Evolutionary conservation across 23 red algal genomes (phyloP), one percentile per base, ranked within the genome.

Genomic region (Gracilaria gracilis): DNA sequence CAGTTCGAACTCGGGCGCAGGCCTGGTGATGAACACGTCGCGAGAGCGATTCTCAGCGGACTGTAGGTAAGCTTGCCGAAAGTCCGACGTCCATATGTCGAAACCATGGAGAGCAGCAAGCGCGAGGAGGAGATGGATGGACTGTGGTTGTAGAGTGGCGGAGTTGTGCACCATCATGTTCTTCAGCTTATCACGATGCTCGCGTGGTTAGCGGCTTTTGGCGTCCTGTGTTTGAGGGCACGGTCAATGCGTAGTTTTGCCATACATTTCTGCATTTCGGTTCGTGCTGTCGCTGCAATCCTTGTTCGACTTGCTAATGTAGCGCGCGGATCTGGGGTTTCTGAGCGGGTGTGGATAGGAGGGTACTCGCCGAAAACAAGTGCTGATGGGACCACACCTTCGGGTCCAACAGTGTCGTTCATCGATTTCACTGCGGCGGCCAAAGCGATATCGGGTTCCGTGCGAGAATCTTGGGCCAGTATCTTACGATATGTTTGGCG

Each of bases 131-230:
- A 74, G 42, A 15, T 62, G 61, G 12, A 87, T 73, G 42, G 44
- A 87, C 39, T 87, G 64, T 33, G 83, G 83, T 53, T 87, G 83
- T 19, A 87, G 64, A 25, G 61, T 87, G 9, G 83, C 42, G 13
- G 61, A 12, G 24, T 12, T 6, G 53, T 87, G 64, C 3, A 87
- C 61, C 61, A 87, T 72, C 61, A 87, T 87, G 61, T 70, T 46
- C 40, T 87, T 87, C 3, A 50, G 35, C 24, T 54, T 44, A 36
- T 73, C 64, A 2, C 2, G 27, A 34, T 74, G 59, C 29, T 51
- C 80, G 36, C 8, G 4, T 3, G 0, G 61, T 85, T 59, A 0
- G 24, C 21, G 25, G 81, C 59, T 2, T 23, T 0, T 23, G 81
- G 81, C 4, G 28, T 51, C 11, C 9, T 47, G 57, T 85, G 81